Base-by-base conservation (phyloP, 2,329 filamentous ascomycete species). In the Iodosphaeria phyllophila region DNA sequence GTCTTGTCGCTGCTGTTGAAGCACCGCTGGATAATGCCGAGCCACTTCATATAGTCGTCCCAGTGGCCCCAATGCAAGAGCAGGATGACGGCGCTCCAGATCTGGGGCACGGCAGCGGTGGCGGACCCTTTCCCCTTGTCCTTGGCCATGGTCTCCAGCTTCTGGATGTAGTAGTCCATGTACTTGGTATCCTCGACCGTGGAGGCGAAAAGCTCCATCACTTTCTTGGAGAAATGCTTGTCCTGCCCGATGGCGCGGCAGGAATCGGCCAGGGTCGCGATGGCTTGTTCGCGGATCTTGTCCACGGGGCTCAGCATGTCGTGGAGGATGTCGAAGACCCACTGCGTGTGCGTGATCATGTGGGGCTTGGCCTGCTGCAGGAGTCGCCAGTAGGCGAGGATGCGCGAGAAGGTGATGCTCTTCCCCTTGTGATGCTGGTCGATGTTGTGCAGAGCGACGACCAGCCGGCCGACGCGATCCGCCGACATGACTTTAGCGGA, bases 21-120 rank as follows among this genome's bases (percentile, higher is more conserved):
- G 40, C 80, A 89, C 32, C 61, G 62, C 38, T 92, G 76, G 11
- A 92, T 73, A 7, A 92, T 61, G 16, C 64, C 61, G 6, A 93
- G 56, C 77, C 82, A 93, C 5, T 64, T 58, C 15, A 59, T 64
- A 32, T 82, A 70, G 39, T 76, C 67, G 16, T 73, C 60, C 78
- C 86, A 95, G 52, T 43, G 72, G 34, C 54, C 69, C 40, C 56
- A 58, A 51, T 76, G 70, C 23, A 93, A 56, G 28, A 92, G 69
- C 2, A 92, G 60, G 5, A 86, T 68, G 3, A 92, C 57, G 18
- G 82, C 66, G 30, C 77, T 76, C 86, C 86, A 95, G 13, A 95
- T 79, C 35, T 83, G 77, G 5, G 89, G 84, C 1, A 92, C 83
- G 19, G 68, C 58, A 0, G 59, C 47, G 7, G 65, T 67, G 13